Conservation (phyloP, 768 basidiomycete species). For the Galerina marginata region DNA sequence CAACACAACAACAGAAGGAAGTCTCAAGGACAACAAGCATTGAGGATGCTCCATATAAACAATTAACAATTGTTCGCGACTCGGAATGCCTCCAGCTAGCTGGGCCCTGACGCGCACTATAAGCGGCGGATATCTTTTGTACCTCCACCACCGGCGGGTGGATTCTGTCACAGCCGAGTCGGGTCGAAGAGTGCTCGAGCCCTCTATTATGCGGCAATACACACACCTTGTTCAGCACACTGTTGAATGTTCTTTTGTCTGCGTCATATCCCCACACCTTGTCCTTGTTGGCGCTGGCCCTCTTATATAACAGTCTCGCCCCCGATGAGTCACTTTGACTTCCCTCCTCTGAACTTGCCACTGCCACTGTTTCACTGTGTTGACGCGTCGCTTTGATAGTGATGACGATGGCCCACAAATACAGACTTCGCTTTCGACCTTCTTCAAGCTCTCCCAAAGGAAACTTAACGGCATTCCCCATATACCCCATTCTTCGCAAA, state of each 20-base stretch:
- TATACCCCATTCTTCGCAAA: conserved; percentile 4
- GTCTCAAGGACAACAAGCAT: too few relatives aligned
- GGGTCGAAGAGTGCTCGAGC: neutral
- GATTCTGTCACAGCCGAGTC: neutral
- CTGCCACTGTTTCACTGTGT: neutral
- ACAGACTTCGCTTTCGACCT: conserved; percentile 4
- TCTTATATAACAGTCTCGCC: neutral
- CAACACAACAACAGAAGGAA: too few relatives aligned
- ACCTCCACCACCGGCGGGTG: neutral
- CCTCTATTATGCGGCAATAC: neutral
- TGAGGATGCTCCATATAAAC: too few relatives aligned
- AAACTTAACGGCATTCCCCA: conserved; percentile 6
- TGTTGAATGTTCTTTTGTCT: neutral
- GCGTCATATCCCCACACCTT: neutral
- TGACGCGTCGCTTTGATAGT: conserved; percentile 6
- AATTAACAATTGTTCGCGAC: conserved; percentile 2
- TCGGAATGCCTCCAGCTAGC: neutral
- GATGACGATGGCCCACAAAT: conserved; percentile 11
- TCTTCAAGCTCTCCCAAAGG: conserved; percentile 10
- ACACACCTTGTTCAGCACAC: neutral
- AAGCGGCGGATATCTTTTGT: conserved; percentile 1
- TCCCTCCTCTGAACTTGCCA: neutral
- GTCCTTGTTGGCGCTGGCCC: neutral
- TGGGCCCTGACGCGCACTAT: neutral
- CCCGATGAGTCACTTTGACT: neutral